phyloP scores from a whole-genome alignment of 2,329 filamentous ascomycete genomes.

The Colletotrichum godetiae region DNA sequence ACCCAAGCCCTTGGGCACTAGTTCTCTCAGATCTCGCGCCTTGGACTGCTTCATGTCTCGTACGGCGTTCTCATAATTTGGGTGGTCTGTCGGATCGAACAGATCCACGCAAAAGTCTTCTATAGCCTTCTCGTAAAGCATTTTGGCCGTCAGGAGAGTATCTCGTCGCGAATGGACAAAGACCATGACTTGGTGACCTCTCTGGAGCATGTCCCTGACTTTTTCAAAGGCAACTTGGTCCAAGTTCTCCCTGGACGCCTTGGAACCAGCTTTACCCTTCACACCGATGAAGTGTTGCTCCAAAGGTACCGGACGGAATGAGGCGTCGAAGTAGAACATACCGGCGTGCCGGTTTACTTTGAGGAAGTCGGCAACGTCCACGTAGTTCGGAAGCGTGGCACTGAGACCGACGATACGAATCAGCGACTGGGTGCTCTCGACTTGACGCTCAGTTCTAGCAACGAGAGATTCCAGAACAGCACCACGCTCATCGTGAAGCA shows the following conservation, averaged over 20 bases:
- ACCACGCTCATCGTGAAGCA: slow-evolving; percentile 98
- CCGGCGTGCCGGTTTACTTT: slow-evolving; percentile 94
- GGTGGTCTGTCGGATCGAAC: slow-evolving; percentile 84
- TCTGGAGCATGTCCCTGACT: slow-evolving; percentile 89
- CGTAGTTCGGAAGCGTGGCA: slow-evolving; percentile 94
- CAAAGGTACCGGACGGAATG: slow-evolving; percentile 93
- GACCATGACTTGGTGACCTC: slow-evolving; percentile 98
- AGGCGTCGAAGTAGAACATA: slow-evolving; percentile 95
- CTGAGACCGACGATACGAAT: slow-evolving; percentile 97
- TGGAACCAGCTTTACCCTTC: slow-evolving; percentile 87
- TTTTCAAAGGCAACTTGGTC: slow-evolving; percentile 93
- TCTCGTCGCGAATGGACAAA: slow-evolving; percentile 98
- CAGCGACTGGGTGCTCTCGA: slow-evolving; percentile 96
- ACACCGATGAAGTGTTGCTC: slow-evolving; percentile 98
- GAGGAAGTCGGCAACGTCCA: slow-evolving; percentile 96
- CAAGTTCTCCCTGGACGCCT: slow-evolving; percentile 87
- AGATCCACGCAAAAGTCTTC: slow-evolving; percentile 84
- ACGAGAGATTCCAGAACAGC: slow-evolving; percentile 96
- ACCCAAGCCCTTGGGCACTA: slow-evolving; percentile 90
- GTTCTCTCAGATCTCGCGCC: slow-evolving; percentile 87
- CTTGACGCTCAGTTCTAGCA: slow-evolving; percentile 92
- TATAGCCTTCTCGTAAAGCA: slow-evolving; percentile 85
- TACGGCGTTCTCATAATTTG: slow-evolving; percentile 82
- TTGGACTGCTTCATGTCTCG: slow-evolving; percentile 88
- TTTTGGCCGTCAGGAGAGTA: slow-evolving; percentile 87